phyloP scores from a whole-genome alignment of 83 land plant genomes.

The Diphasiastrum complanatum region DNA sequence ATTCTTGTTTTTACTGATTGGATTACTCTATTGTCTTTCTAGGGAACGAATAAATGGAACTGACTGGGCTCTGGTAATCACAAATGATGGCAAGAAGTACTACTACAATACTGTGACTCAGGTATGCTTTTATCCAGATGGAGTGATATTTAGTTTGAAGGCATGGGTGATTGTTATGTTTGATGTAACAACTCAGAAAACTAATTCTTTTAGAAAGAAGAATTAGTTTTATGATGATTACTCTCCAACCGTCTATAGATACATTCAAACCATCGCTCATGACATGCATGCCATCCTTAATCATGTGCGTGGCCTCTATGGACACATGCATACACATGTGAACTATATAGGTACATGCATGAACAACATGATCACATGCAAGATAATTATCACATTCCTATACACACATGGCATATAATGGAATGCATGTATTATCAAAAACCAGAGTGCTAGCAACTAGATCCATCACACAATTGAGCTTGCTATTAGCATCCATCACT shows the following conservation, averaged over 20 bases:
- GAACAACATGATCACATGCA: no score
- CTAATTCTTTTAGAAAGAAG: background rate
- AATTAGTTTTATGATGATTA: background rate
- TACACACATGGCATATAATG: no score
- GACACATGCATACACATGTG: no score
- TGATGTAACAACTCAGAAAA: constrained; percentile 2
- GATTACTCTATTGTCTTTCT: background rate
- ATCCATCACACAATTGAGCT: no score
- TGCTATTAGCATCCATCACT: no score
- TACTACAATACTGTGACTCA: constrained; percentile 77
- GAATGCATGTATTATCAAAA: no score
- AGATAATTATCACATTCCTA: no score
- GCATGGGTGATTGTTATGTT: background rate
- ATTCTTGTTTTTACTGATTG: background rate
- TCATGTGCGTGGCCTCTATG: no score
- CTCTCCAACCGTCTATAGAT: background rate
- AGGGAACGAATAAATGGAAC: constrained; percentile 78
- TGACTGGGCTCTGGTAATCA: constrained; percentile 77
- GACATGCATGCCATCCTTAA: no score
- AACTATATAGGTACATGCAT: no score
- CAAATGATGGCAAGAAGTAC: constrained; percentile 90
- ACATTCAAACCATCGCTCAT: no score
- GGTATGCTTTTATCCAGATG: constrained; percentile 35
- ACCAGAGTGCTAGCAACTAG: no score
- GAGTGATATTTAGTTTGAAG: background rate